Base-by-base conservation (phyloP, 192 early-diverging fungal species). In the Thamnidium elegans region DNA sequence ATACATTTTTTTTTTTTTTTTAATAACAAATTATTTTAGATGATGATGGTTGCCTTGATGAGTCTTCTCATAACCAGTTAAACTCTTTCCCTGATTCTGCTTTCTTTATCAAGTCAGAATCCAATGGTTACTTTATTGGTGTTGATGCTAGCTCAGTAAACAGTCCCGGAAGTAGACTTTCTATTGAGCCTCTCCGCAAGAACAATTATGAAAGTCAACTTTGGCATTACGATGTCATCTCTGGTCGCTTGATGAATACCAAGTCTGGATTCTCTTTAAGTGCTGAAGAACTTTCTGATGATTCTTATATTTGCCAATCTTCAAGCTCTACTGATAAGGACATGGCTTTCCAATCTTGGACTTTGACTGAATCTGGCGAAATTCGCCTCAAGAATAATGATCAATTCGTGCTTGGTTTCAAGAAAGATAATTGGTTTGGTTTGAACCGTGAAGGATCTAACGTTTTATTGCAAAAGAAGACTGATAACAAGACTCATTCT, bases 351-450 rank as follows among this genome's bases (percentile, higher is more conserved):
- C 61, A 70, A 52, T 45, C 44, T 23, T 70, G 68, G 68, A 31
- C 23, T 0, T 17, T 55, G 19, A 58, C 54, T 7, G 45, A 62
- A 1, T 19, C 21, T 30, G 62, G 62, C 43, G 52, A 70, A 4
- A 19, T 70, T 17, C 26, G 34, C 1, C 52, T 70, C 11, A 70
- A 70, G 30, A 26, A 56, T 10, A 62, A 62, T 17, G 14, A n/a
- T 2, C 15, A 21, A 7, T 70, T 13, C 19, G 53, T 64, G 1
- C 31, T 63, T 0, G 68, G 54, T 17, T 70, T 64, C 46, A 70
- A 70, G 47, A 20, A 43, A 4, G 68, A 70, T 34, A 70, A 62
- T 21, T 70, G 68, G 68, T 70, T 70, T 58, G 62, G 68, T 31
- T 5, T 51, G 2, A 58, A 36, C 7, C 55, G 55, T 32, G 68